These are phyloP conservation scores for Coccomyxa sp. DNA, from an alignment of 139 green algal species.

Conservation along the genomic window DNA sequence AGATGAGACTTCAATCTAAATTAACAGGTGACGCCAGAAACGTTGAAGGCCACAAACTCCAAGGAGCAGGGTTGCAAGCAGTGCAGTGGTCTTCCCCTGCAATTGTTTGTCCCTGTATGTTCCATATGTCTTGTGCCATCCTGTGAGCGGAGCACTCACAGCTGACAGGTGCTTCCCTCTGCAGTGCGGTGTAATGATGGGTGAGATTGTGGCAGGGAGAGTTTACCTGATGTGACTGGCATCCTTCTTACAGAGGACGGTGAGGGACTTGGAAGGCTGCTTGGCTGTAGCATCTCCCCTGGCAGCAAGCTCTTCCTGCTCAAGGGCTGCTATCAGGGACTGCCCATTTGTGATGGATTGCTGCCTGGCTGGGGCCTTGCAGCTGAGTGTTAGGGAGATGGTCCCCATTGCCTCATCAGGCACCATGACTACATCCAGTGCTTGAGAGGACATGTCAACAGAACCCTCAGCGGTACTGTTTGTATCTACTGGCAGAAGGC, in stretches of 20 bases:
- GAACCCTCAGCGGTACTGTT: too few relatives aligned
- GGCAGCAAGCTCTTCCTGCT: slow-evolving; percentile 6
- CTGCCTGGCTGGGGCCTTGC: not conserved
- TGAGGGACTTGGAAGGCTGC: too few relatives aligned
- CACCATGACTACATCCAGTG: not conserved
- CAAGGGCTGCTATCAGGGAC: not conserved
- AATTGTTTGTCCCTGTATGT: not conserved
- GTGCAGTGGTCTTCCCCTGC: not conserved
- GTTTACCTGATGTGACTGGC: too few relatives aligned
- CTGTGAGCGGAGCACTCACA: too few relatives aligned
- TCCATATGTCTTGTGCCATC: too few relatives aligned
- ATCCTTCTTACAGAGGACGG: too few relatives aligned
- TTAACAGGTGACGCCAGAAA: not conserved
- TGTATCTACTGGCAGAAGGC: too few relatives aligned
- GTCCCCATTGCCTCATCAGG: not conserved
- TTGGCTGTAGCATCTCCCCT: not conserved
- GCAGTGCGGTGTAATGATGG: too few relatives aligned
- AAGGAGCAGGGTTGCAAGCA: too few relatives aligned
- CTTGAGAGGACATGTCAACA: not conserved
- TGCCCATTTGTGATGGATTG: not conserved
- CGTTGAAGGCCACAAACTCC: too few relatives aligned
- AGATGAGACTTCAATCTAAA: not conserved
- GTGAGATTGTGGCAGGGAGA: too few relatives aligned
- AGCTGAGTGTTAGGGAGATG: not conserved
- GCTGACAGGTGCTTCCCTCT: too few relatives aligned